Evolutionary conservation across 2,329 filamentous ascomycete genomes (phyloP).

Genomic region (Bipolaris cookei): DNA sequence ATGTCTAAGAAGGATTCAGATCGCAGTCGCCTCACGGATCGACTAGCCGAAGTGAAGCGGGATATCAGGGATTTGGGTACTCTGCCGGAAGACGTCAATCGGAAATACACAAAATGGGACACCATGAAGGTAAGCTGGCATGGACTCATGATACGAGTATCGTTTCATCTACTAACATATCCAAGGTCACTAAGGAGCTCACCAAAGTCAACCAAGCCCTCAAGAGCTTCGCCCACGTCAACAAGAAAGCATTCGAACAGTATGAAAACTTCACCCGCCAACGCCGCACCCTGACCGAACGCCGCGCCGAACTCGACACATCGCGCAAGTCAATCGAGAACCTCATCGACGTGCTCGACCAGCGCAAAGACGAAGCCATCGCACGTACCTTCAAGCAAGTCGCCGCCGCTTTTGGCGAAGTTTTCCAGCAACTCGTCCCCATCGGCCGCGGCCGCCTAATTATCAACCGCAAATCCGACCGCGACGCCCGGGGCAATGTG

Average conservation of each 20-base stretch:
- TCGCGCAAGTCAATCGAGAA: constrained; percentile 89
- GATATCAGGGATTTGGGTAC: constrained; percentile 94
- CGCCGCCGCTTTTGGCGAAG: constrained; percentile 86
- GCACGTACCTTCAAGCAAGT: constrained; percentile 99
- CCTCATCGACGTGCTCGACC: constrained; percentile 89
- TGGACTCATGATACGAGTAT: neutral
- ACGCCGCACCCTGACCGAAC: constrained; percentile 82
- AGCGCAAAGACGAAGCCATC: constrained; percentile 96
- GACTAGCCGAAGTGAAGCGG: constrained; percentile 80
- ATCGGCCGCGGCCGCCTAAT: constrained; percentile 89
- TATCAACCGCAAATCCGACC: constrained; percentile 89
- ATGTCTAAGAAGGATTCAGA: constrained; percentile 93
- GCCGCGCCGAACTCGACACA: constrained; percentile 83
- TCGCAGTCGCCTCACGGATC: constrained; percentile 77
- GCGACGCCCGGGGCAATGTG: constrained; percentile 61
- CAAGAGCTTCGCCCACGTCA: constrained; percentile 97
- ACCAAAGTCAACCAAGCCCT: constrained; percentile 91
- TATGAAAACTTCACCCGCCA: constrained; percentile 97
- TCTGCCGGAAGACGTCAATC: constrained; percentile 90
- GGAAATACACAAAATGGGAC: constrained; percentile 84
- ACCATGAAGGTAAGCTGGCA: constrained; percentile 68
- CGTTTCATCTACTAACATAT: constrained; percentile 18
- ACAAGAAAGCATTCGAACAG: constrained; percentile 99
- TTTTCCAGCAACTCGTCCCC: constrained; percentile 94
- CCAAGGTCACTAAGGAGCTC: constrained; percentile 60